Base-by-base conservation (phyloP, 176 grass and related monocot species). In the Thinopyrum elongatum region DNA sequence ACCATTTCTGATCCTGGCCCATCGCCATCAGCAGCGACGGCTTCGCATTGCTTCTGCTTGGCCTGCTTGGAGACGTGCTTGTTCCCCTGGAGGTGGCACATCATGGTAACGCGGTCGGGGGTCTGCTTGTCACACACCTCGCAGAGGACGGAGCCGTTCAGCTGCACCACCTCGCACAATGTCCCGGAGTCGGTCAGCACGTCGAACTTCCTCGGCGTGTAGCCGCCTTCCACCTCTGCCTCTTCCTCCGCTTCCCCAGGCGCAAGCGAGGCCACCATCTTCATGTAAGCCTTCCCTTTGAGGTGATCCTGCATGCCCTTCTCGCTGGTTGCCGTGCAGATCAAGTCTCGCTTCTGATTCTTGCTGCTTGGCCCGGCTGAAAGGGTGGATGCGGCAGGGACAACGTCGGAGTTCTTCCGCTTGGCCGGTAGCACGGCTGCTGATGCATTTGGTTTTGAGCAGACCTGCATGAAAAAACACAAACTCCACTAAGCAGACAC, bases 91-190 rank as follows among this genome's bases (percentile, higher is more conserved):
- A 90, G 58, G 80, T 90, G 89, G 33, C 58, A 80, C 80, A 83
- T 58, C 89, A 90, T 90, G 15, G 80, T 79, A 4, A 83, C 34
- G 1, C 66, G 41, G 22, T 87, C 84, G 2, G 66, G 0, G 0
- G 73, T 30, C 21, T 34, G 25, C 10, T 79, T 57, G 5, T 83
- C 57, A 80, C 89, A 87, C 23, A 73, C 23, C 84, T 83, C 73
- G 22, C 89, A 90, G 17, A 90, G 65, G 65, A 90, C 21, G 89
- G 57, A 86, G 13, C 84, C 89, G 21, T 87, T 68, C 79, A 87
- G 86, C 84, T 90, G 89, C 58, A 61, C 8, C 58, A 79, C 84
- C 31, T 78, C 29, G 3, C 65, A 26, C 42, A 42, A 2, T 0
- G 0, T 16, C 34, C 79, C 79, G 0, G 27, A 21, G 2, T 17